Evolutionary conservation across 2,329 filamentous ascomycete genomes (phyloP).

Genomic region (Aspergillus oerlinghausenensis): DNA sequence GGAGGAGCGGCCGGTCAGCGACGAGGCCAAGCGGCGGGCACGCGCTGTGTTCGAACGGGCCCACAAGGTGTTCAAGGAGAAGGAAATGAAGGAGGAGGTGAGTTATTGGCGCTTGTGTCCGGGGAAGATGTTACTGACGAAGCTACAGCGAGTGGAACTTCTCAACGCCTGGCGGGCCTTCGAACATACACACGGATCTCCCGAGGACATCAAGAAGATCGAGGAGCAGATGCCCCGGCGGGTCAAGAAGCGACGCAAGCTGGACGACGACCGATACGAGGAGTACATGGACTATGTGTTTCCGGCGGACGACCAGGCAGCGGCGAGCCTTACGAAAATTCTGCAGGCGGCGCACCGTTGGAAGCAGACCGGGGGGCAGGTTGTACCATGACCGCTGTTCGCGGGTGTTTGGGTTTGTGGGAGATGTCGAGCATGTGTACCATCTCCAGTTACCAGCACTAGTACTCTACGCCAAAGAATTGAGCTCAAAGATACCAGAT

Average conservation of each 20-base stretch:
- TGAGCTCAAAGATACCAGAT: background rate
- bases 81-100: constrained; percentile 83
- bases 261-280: constrained; percentile 91
- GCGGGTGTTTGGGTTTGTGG: background rate
- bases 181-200: constrained; percentile 75
- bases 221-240: constrained; percentile 90
- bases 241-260: constrained; percentile 84
- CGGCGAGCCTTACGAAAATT: constrained; percentile 76
- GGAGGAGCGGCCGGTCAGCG: constrained; percentile 62
- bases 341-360: constrained; percentile 82
- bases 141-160: constrained; percentile 66
- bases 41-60: constrained; percentile 81
- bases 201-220: constrained; percentile 72
- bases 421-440: too few relatives aligned
- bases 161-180: constrained; percentile 92
- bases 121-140: constrained; percentile 27
- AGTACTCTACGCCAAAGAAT: background rate
- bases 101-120: constrained; percentile 13
- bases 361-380: constrained; percentile 55
- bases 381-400: background rate
- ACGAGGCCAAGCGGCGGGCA: constrained; percentile 76
- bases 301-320: constrained; percentile 86
- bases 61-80: constrained; percentile 80
- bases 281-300: constrained; percentile 98
- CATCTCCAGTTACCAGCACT: background rate